Evolutionary conservation across 768 basidiomycete genomes (phyloP), one percentile per base, ranked within the genome.

Genomic region (Trametes villosa): DNA sequence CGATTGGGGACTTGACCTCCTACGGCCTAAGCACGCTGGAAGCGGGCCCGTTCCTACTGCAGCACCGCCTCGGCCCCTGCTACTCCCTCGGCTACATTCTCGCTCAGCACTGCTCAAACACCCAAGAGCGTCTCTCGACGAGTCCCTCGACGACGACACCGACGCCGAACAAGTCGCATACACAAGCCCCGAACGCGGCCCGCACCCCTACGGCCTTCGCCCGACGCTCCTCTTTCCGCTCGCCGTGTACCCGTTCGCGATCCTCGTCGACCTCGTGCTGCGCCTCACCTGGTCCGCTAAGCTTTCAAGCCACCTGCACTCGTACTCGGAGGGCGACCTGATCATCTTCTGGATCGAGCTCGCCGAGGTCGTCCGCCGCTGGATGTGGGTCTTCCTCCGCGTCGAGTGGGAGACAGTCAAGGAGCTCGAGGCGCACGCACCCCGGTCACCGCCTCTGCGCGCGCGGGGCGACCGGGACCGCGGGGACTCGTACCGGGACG

Each of bases 351-450:
- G 89, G 81, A 83, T 98, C 53, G 95, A 99, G 75, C 81, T 91
- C 42, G 86, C 95, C 31, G 97, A 98, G 76, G 76, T 99, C 30
- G 71, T 94, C 34, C 81, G 97, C 64, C 76, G 97, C 67, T 99
- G 97, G 97, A 83, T 98, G 79, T 99, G 97, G 97, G 94, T 97
- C 27, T 98, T 97, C 75, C 75, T 98, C 63, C 86, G 97, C 36
- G 86, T 98, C 41, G 97, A 99, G 76, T 99, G 96, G 97, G 96
- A 98, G 76, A 82, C 88, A 9, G 85, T 94, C 50, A 92, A 85
- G 75, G 79, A 78, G 68, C 73, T 76, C 34, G 67, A 60, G 20
- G 68, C 59, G 27, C 54, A 53, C 31, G 49, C 47, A 38, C 51
- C 62, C 61, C 61, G 56, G 38, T 48, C 64, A 49, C 51, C 50